phyloP scores from a whole-genome alignment of 441 rosid genomes.

The Omphalea diandra region DNA sequence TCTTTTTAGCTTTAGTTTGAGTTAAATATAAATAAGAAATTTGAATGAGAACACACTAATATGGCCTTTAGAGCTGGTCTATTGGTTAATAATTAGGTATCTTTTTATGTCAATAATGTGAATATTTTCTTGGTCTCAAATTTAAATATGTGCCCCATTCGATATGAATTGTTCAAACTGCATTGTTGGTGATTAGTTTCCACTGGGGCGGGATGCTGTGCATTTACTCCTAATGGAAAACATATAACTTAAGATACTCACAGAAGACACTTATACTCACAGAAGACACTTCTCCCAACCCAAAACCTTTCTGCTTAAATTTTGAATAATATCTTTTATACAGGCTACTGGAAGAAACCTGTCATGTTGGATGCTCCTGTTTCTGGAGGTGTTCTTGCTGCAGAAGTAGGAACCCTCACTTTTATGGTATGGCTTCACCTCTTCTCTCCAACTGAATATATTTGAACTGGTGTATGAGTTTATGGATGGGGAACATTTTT shows the following conservation, averaged over 20 bases:
- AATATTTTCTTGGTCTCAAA: not conserved
- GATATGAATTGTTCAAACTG: not conserved
- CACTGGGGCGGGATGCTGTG: not conserved
- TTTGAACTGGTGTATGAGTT: no score
- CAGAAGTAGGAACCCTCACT: conserved; percentile 74
- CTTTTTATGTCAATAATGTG: not conserved
- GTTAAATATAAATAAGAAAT: no score
- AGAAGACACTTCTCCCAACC: no score
- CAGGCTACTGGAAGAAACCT: conserved; percentile 61
- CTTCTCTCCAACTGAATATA: conserved; percentile 4
- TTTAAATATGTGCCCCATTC: not conserved
- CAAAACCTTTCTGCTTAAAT: not conserved
- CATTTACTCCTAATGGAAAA: not conserved
- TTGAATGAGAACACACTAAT: no score
- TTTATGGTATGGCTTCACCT: conserved; percentile 62
- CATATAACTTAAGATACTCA: no score
- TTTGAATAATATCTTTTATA: conserved; percentile 15
- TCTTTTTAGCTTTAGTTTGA: no score
- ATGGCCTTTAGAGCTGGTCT: no score
- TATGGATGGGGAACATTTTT: not conserved
- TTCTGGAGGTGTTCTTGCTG: conserved; percentile 93
- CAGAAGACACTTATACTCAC: no score
- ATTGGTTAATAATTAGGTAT: no score
- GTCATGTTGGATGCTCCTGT: conserved; percentile 96
- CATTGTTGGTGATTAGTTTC: not conserved